These are phyloP conservation scores for Babesia caballi DNA, from an alignment of 169 alveolate genomes.

Conservation along the genomic window DNA sequence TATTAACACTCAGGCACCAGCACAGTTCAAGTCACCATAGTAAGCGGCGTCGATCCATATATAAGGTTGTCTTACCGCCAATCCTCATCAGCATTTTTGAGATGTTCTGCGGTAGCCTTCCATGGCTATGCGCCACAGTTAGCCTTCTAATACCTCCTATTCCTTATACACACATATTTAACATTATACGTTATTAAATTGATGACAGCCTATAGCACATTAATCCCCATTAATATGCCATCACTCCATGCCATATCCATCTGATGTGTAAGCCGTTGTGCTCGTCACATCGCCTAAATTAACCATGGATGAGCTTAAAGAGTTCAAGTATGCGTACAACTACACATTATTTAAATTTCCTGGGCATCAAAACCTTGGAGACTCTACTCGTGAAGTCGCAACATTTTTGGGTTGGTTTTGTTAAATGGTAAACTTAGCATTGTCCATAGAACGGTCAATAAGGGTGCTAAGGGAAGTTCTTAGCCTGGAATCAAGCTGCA, in stretches of 20 bases:
- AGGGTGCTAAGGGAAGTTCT: not conserved
- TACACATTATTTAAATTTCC: constrained; percentile 1
- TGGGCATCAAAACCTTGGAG: not conserved
- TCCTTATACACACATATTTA: too few species aligned
- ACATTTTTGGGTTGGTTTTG: constrained; percentile 29
- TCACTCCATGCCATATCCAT: not conserved
- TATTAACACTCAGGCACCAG: too few species aligned
- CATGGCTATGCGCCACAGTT: too few species aligned
- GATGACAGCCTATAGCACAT: too few species aligned
- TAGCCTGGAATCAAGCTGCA: not conserved
- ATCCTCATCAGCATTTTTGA: too few species aligned
- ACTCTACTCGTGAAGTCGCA: not conserved
- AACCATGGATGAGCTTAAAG: not conserved
- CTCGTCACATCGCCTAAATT: not conserved
- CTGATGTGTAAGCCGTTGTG: not conserved
- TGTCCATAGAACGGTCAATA: not conserved
- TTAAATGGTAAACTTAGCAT: not conserved
- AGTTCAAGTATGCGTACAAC: constrained; percentile 32
- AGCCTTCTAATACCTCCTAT: too few species aligned
- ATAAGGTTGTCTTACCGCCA: too few species aligned
- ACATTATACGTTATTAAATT: too few species aligned
- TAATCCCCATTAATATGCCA: too few species aligned
- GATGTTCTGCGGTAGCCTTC: too few species aligned
- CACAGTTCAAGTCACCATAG: too few species aligned
- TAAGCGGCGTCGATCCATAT: too few species aligned